Evolutionary conservation across 148 eudicot genomes (phyloP).

Genomic region (Silene latifolia): DNA sequence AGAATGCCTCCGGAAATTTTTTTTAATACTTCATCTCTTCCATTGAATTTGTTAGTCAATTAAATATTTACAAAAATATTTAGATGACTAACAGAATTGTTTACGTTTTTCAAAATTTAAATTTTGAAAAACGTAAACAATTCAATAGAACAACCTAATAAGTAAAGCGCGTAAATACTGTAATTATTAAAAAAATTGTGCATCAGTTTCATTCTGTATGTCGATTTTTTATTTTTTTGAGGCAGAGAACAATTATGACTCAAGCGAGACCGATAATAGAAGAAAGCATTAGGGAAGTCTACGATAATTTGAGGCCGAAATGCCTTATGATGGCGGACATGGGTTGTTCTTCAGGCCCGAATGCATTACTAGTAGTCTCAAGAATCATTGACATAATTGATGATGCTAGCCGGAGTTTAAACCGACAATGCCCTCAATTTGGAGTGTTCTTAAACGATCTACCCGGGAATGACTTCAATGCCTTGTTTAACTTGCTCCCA

Average conservation of each 20-base stretch:
- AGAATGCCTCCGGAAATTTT: no score
- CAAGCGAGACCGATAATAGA: not conserved
- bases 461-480: conserved; percentile 45
- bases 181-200: not conserved
- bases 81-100: no score
- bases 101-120: no score
- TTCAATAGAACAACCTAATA: no score
- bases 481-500: conserved; percentile 28
- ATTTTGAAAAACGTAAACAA: no score
- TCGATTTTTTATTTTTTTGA: not conserved
- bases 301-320: not conserved
- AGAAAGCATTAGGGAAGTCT: not conserved
- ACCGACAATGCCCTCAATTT: not conserved
- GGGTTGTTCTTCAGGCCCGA: not conserved
- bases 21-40: no score
- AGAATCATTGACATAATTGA: not conserved
- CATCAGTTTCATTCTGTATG: not conserved
- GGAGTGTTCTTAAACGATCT: conserved; percentile 29
- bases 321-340: not conserved
- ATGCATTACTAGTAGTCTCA: not conserved
- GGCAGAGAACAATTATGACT: not conserved
- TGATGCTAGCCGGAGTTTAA: not conserved
- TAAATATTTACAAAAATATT: no score
- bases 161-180: no score
- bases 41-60: no score